Percentiles rank a stretch among this genome's conserved stretches.
These are phyloP conservation scores for Aspergillus neotritici DNA, from an alignment of 2,329 filamentous ascomycete genomes.

Conservation along the genomic window DNA sequence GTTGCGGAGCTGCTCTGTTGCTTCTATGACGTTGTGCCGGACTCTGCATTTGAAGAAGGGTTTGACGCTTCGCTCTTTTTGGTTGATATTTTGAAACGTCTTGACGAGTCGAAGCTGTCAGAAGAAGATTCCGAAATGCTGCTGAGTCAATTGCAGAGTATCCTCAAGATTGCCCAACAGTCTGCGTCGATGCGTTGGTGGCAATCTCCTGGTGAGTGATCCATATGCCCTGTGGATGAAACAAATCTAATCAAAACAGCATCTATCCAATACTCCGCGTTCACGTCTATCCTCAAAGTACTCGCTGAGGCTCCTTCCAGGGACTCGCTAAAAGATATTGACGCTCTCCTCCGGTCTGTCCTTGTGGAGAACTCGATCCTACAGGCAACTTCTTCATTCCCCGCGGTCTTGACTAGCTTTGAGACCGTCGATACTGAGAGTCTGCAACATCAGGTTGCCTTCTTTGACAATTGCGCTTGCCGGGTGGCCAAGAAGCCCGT, in stretches of 20 bases:
- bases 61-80: slow-evolving; percentile 82
- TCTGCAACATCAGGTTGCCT: slow-evolving; percentile 53
- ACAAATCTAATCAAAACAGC: slow-evolving; percentile 14
- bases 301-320: slow-evolving; percentile 27
- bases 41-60: slow-evolving; percentile 72
- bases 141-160: slow-evolving; percentile 70
- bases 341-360: slow-evolving; percentile 30
- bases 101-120: slow-evolving; percentile 46
- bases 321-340: slow-evolving; percentile 30
- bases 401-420: slow-evolving; percentile 36
- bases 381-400: slow-evolving; percentile 30
- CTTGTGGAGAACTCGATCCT: slow-evolving; percentile 35
- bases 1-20: slow-evolving; percentile 70
- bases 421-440: slow-evolving; percentile 26
- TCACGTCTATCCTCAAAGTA: slow-evolving; percentile 38
- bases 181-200: slow-evolving; percentile 91
- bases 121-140: slow-evolving; percentile 52
- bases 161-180: slow-evolving; percentile 72
- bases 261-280: slow-evolving; percentile 39
- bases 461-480: slow-evolving; percentile 76
- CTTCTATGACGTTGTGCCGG: slow-evolving; percentile 80
- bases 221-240: neutral
- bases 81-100: slow-evolving; percentile 58
- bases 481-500: slow-evolving; percentile 71
- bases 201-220: slow-evolving; percentile 54